Conservation (phyloP, 208 protist genomes). For the Trypanosoma cruzi region DNA sequence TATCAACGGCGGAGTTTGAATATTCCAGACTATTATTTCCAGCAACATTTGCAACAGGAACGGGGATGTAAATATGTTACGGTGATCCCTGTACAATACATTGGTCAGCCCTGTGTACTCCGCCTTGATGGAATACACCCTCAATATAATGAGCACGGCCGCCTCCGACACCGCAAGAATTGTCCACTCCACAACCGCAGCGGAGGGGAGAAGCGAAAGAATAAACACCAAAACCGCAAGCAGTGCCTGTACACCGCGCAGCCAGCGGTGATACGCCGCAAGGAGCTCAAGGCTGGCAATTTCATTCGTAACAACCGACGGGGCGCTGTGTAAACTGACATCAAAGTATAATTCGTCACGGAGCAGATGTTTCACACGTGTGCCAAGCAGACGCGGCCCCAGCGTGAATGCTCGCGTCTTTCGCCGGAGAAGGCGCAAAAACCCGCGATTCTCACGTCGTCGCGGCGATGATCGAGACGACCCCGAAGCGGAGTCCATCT, state of each 20-base stretch:
- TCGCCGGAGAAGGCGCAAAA: not conserved
- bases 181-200: slow-evolving; percentile 50
- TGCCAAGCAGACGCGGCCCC: slow-evolving; percentile 55
- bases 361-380: slow-evolving; percentile 68
- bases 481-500: not conserved
- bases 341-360: slow-evolving; percentile 69
- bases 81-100: slow-evolving; percentile 48
- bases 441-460: not conserved
- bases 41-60: slow-evolving; percentile 66
- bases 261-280: slow-evolving; percentile 65
- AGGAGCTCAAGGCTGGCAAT: slow-evolving; percentile 62
- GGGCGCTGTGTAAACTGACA: slow-evolving; percentile 51
- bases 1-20: slow-evolving; percentile 67
- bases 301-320: slow-evolving; percentile 44
- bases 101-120: slow-evolving; percentile 63
- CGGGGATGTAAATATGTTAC: slow-evolving; percentile 72
- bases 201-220: slow-evolving; percentile 47
- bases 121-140: slow-evolving; percentile 71
- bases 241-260: slow-evolving; percentile 69
- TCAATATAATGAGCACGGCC: slow-evolving; percentile 49
- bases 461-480: not conserved
- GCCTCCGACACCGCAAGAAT: slow-evolving; percentile 59
- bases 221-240: slow-evolving; percentile 61
- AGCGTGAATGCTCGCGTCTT: slow-evolving; percentile 49
- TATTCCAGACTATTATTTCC: slow-evolving; percentile 66